Percentiles rank a stretch among this genome's conserved stretches.
These are phyloP conservation scores for Paxillus involutus DNA, from an alignment of 768 basidiomycete genomes.

Conservation along the genomic window DNA sequence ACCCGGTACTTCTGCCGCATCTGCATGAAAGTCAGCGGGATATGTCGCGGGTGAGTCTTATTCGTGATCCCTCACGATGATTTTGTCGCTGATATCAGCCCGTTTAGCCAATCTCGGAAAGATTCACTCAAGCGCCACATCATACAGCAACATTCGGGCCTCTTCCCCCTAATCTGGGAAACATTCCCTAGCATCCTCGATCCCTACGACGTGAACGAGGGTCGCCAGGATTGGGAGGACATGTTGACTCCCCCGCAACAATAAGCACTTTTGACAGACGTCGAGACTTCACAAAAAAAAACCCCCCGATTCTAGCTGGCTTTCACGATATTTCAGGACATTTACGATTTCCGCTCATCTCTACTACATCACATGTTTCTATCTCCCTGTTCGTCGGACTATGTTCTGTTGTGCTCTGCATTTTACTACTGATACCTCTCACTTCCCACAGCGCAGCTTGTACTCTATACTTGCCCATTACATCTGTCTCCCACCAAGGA, in stretches of 20 bases:
- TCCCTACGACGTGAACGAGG: background rate
- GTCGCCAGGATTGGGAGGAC: background rate
- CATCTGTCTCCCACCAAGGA: background rate
- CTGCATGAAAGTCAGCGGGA: background rate
- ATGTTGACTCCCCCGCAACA: background rate
- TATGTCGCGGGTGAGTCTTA: background rate
- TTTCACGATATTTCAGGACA: too few species aligned
- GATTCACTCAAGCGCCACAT: slow-evolving; percentile 1
- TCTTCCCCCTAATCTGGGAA: background rate
- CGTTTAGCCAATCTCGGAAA: background rate
- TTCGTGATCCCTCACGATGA: background rate
- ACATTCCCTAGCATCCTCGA: background rate
- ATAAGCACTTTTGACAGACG: background rate
- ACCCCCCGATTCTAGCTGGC: too few species aligned
- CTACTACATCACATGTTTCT: background rate
- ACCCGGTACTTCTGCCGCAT: background rate
- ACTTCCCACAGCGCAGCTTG: background rate
- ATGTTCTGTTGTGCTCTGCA: background rate
- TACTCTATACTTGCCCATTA: background rate
- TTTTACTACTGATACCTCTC: background rate
- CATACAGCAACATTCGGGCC: background rate
- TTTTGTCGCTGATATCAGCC: background rate
- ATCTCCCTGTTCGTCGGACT: background rate
- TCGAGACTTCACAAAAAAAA: background rate
- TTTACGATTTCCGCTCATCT: background rate